A percentile compares a stretch with the other conserved stretches of the same genome.
Conservation (phyloP, 768 basidiomycete species). For the Boletus reticulatus region DNA sequence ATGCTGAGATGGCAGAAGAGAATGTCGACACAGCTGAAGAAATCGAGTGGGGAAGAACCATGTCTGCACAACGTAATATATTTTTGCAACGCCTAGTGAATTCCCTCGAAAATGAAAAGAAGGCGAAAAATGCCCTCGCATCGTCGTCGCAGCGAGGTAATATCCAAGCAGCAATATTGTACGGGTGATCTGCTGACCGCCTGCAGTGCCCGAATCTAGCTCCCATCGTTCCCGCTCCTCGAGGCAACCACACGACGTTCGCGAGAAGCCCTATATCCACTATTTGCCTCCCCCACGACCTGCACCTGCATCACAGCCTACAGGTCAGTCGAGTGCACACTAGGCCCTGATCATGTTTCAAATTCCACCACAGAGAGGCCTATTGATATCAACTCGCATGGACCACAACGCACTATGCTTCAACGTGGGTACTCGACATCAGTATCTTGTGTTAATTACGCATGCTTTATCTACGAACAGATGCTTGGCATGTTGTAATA, state of each 20-base stretch:
- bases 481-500: slow-evolving; percentile 69
- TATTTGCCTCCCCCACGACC: slow-evolving; percentile 31
- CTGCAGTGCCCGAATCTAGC: slow-evolving; percentile 22
- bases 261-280: slow-evolving; percentile 35
- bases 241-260: slow-evolving; percentile 22
- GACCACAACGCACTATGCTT: slow-evolving; percentile 42
- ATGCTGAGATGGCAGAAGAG: slow-evolving; percentile 56
- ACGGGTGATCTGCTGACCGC: slow-evolving; percentile 9
- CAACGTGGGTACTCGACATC: slow-evolving; percentile 35
- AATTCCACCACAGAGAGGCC: slow-evolving; percentile 17
- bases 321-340: slow-evolving; percentile 20
- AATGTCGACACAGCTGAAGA: slow-evolving; percentile 81
- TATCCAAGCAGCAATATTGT: neutral
- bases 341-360: neutral
- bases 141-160: slow-evolving; percentile 31
- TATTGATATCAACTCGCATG: slow-evolving; percentile 11
- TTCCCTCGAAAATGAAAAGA: slow-evolving; percentile 51
- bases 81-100: slow-evolving; percentile 72
- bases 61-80: slow-evolving; percentile 67
- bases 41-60: slow-evolving; percentile 70
- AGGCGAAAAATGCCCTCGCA: slow-evolving; percentile 35
- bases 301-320: slow-evolving; percentile 8
- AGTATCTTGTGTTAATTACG: neutral
- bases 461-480: slow-evolving; percentile 35
- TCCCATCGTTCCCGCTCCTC: slow-evolving; percentile 26